A percentile compares a stretch with the other conserved stretches of the same genome.
Conservation (phyloP, 768 basidiomycete genomes). For the Rhodotorula kratochvilovae region DNA sequence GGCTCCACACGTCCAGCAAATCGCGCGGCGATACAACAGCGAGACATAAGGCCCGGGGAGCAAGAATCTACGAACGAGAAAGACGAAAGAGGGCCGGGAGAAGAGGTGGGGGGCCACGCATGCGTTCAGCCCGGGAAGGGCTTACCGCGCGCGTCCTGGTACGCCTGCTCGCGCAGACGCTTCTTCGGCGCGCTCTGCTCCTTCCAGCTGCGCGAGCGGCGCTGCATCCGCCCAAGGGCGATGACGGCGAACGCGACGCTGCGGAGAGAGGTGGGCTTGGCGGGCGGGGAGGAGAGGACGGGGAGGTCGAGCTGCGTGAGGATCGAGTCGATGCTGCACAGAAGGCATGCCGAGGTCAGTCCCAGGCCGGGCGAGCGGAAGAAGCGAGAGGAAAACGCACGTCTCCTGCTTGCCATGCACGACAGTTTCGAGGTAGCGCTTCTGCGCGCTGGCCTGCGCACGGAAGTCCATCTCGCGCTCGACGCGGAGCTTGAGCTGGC, state of each 20-base stretch:
- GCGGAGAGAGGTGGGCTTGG: slow-evolving; percentile 18
- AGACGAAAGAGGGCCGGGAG: background rate
- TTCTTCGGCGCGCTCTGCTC: slow-evolving; percentile 30
- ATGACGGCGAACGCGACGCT: slow-evolving; percentile 33
- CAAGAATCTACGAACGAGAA: background rate
- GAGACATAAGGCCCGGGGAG: background rate
- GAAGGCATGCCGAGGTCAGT: background rate
- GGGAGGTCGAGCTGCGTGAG: slow-evolving; percentile 25
- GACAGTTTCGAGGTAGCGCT: slow-evolving; percentile 73
- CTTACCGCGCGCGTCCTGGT: slow-evolving; percentile 34
- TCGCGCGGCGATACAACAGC: background rate
- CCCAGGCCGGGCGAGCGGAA: too few relatives aligned
- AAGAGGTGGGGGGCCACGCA: background rate
- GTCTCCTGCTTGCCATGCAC: slow-evolving; percentile 35
- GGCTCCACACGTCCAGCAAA: too few relatives aligned
- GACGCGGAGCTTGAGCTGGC: slow-evolving; percentile 86
- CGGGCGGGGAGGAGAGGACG: background rate
- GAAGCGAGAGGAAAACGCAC: slow-evolving; percentile 17
- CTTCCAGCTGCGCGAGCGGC: slow-evolving; percentile 21
- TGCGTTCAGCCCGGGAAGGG: slow-evolving; percentile 22
- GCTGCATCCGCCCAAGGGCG: slow-evolving; percentile 36
- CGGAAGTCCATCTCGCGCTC: slow-evolving; percentile 78
- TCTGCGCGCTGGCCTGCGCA: slow-evolving; percentile 73
- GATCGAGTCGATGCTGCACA: slow-evolving; percentile 36
- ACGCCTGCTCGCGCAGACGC: slow-evolving; percentile 33